Conservation (phyloP, 257 asterid genomes). For the Echites panduratus region DNA sequence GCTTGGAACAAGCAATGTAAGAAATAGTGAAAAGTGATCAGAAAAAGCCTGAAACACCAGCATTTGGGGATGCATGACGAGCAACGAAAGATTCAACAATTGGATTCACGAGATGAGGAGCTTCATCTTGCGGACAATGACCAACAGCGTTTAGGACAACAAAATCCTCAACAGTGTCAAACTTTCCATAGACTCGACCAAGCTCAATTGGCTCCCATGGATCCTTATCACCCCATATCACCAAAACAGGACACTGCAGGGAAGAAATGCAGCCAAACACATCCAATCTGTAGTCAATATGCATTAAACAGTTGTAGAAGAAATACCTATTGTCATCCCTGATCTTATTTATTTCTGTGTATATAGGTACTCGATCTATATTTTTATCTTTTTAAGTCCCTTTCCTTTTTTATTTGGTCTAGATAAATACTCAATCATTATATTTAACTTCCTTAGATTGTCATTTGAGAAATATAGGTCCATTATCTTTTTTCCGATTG, state of each 20-base stretch:
- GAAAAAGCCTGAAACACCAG: conserved; percentile 17
- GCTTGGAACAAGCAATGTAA: not conserved
- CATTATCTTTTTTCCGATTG: no score
- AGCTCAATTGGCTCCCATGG: conserved; percentile 98
- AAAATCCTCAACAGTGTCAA: conserved; percentile 73
- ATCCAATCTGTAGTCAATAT: not conserved
- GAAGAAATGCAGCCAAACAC: not conserved
- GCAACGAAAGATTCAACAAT: conserved; percentile 64
- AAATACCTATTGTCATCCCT: no score
- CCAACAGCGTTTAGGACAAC: conserved; percentile 83
- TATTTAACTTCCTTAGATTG: no score
- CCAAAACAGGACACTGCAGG: conserved; percentile 78
- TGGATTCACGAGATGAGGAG: conserved; percentile 83
- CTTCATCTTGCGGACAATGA: conserved; percentile 99
- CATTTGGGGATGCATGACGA: conserved; percentile 33
- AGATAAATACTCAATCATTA: no score
- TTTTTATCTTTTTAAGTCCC: no score
- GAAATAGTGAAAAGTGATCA: not conserved
- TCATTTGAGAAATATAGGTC: no score
- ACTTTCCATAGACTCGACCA: conserved; percentile 62
- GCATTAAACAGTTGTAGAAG: no score
- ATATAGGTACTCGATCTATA: no score
- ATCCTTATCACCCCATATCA: conserved; percentile 96
- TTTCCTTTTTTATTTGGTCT: no score
- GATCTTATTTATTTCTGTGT: no score